Base-by-base conservation (phyloP, 83 land plant species). In the Picea abies region DNA sequence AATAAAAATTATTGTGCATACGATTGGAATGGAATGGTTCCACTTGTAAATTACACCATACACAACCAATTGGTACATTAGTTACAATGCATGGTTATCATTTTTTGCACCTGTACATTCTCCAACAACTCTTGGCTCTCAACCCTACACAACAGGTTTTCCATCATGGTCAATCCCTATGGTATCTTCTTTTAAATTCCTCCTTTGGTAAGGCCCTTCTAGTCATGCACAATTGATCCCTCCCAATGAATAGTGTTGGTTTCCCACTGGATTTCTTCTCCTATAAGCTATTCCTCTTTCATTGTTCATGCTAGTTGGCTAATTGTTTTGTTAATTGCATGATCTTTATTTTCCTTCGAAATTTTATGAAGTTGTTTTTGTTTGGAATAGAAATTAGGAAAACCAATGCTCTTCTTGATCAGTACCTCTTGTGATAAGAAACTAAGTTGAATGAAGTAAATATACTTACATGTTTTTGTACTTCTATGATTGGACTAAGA, bases 31-130 rank as follows among this genome's bases (percentile, higher is more conserved):
- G 93, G 76, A 92, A 90, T 88, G 95, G 97, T 23, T 85, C 80
- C 78, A 91, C 96, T 32, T 96, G 99, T 88, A 96, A 94, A 87
- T 96, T 91, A 70, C 94, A 94, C 81, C 97, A 94, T 82, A 97
- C 99, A 49, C 93, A 94, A 70, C 96, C 96, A 65, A 85, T 94
- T n/a, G 91, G 84, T 75, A 81, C 88, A 52, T 71, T 89, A 85
- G 83, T 89, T 60, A 84, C 95, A 19, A 23, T 91, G 84, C 87
- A 87, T 71, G 89, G 61, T 91, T 93, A 69, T 68, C 96, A 82
- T 75, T 87, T 80, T 92, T 91, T 89, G 83, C 87, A 56, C 79
- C 94, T 69, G 83, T 87, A 23, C 87, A 81, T 5, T 83, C 92
- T 70, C 89, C 94, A 70, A 86, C 94, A 9, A 85, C 87, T 66